Evolutionary conservation across 2,329 filamentous ascomycete genomes (phyloP).

Genomic region (Cercospora zeae-maydis): DNA sequence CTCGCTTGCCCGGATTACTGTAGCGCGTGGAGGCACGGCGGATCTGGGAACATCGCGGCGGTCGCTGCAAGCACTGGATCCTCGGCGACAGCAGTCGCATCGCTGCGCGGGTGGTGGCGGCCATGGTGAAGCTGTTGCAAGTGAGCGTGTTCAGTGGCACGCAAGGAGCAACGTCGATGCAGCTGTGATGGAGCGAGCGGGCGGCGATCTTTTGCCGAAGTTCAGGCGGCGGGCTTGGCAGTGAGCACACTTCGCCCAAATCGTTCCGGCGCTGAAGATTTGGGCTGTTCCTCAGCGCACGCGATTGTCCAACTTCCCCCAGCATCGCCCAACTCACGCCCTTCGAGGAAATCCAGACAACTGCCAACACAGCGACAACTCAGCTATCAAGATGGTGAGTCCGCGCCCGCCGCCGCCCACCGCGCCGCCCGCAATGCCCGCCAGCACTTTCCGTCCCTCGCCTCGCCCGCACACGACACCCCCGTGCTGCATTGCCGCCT

Average conservation of each 20-base stretch:
- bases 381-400: conserved; percentile 32
- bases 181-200: neutral
- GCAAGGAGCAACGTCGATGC: neutral
- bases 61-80: conserved; percentile 26
- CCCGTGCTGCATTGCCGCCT: conserved; percentile 1
- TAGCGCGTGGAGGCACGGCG: conserved; percentile 35
- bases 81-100: conserved; percentile 34
- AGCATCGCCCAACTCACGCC: conserved; percentile 12
- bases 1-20: conserved; percentile 34
- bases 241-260: conserved; percentile 2
- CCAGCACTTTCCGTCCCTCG: neutral
- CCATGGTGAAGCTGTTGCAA: conserved; percentile 19
- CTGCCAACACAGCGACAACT: conserved; percentile 25
- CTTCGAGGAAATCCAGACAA: conserved; percentile 32
- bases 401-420: neutral
- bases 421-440: neutral
- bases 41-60: conserved; percentile 24
- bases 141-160: neutral
- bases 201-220: conserved; percentile 4
- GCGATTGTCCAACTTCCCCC: conserved; percentile 9
- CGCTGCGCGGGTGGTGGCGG: conserved; percentile 27
- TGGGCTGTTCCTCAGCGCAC: conserved; percentile 2
- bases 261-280: neutral
- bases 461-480: conserved; percentile 4
- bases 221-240: neutral